phyloP scores from a whole-genome alignment of 2,329 filamentous ascomycete species.

The Penicillium brasilianum region DNA sequence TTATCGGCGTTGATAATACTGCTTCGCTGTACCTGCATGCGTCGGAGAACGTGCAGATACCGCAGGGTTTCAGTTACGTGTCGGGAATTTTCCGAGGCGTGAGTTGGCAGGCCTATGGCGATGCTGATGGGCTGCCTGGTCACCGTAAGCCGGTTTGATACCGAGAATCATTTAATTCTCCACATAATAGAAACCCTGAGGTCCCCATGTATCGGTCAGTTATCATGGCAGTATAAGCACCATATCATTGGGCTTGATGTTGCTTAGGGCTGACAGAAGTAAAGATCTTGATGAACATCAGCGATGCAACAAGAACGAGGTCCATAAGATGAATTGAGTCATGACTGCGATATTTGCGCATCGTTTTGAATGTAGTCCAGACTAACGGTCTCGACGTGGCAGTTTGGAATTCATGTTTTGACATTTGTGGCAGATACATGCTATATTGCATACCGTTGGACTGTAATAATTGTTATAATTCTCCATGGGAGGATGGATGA shows the following conservation, averaged over 20 bases:
- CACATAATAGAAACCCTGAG: too few species aligned
- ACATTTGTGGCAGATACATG: conserved; percentile 15
- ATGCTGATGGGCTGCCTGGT: background rate
- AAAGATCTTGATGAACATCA: too few species aligned
- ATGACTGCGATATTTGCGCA: conserved; percentile 22
- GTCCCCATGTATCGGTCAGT: background rate
- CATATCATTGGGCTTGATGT: too few species aligned
- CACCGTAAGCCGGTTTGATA: background rate
- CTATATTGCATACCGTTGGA: conserved; percentile 36
- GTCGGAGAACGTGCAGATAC: background rate
- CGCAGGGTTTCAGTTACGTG: background rate
- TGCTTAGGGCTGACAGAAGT: too few species aligned
- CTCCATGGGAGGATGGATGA: conserved; percentile 29
- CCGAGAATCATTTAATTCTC: background rate
- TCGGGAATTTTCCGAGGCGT: background rate
- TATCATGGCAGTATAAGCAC: too few species aligned
- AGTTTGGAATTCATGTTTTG: conserved; percentile 18
- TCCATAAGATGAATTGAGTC: too few species aligned
- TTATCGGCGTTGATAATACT: background rate
- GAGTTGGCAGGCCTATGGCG: background rate
- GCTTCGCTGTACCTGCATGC: conserved; percentile 2
- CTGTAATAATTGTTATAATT: conserved; percentile 26
- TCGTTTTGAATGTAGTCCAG: conserved; percentile 30
- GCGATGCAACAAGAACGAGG: too few species aligned
- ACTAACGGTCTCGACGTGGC: conserved; percentile 21